Base-by-base conservation (phyloP, 2,329 filamentous ascomycete genomes). In the Plenodomus lindquistii region DNA sequence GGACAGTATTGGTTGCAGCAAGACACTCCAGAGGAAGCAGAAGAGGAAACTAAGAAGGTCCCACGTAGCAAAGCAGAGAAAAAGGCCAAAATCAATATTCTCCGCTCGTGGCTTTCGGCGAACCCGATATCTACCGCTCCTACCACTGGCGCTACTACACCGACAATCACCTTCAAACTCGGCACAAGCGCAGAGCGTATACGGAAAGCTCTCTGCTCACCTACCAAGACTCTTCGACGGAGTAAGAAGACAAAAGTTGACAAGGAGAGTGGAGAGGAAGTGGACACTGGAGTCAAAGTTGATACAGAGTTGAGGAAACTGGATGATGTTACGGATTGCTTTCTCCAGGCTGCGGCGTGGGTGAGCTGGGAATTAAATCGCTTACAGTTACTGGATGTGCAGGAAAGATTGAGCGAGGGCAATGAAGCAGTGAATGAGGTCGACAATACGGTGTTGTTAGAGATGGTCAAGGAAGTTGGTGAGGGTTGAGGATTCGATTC, bases 251-350 rank as follows among this genome's bases (percentile, higher is more conserved):
- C 6, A 29, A 27, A 38, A 46, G 59, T 46, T 3, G 37, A 22
- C 10, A 20, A 21, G 58, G 44, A 65, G 56, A 37, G 11, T 29
- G 38, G 49, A 38, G 45, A 64, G 52, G 57, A 48, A 37, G 37
- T 19, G 1, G 22, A 24, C 5, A n/a, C 19, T 18, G 45, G 24
- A 39, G 36, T 41, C 1, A 35, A 46, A 15, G 24, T 44, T 3
- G 51, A 42, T 1, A 8, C 36, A 6, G 54, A 63, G 19, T 54
- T 57, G 40, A 66, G 52, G 50, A 94, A 94, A 71, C 70, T 93
- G 44, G 90, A 95, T 70, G 90, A 95, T 74, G 73, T 95, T 41
- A 87, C 89, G 0, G 90, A 95, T 74, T 88, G 86, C 66, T 73
- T 94, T 20, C 68, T 94, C 44, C 90, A 95, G 69, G 90, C 85